phyloP scores from a whole-genome alignment of 352 stramenopile species.

The Phytophthora litchii region DNA sequence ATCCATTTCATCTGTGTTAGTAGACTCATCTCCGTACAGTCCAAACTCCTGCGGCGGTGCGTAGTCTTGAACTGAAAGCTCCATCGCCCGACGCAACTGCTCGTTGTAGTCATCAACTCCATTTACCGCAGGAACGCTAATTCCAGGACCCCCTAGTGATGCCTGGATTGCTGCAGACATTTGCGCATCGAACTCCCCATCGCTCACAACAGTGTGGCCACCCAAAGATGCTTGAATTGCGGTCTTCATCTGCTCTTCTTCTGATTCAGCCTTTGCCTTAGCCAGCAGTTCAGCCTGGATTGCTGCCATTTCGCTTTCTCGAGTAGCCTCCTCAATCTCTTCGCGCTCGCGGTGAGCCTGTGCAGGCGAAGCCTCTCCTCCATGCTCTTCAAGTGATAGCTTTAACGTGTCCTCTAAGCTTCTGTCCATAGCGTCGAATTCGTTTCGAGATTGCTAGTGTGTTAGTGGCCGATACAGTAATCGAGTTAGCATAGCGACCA shows the following conservation, averaged over 20 bases:
- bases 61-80: constrained; percentile 71
- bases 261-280: constrained; percentile 69
- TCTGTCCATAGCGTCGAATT: constrained; percentile 79
- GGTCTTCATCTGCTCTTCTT: constrained; percentile 76
- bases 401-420: constrained; percentile 83
- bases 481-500: constrained; percentile 6
- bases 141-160: constrained; percentile 43
- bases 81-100: constrained; percentile 60
- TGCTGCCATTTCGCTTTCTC: constrained; percentile 74
- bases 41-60: constrained; percentile 20
- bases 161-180: constrained; percentile 73
- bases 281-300: constrained; percentile 76
- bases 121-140: constrained; percentile 5
- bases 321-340: constrained; percentile 58
- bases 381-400: constrained; percentile 55
- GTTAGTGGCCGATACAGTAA: neutral
- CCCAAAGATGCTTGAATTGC: constrained; percentile 73
- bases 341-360: constrained; percentile 42
- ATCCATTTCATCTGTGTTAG: constrained; percentile 69
- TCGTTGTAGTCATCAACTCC: constrained; percentile 53
- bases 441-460: constrained; percentile 63
- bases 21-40: constrained; percentile 22
- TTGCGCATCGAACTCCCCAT: constrained; percentile 55
- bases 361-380: constrained; percentile 27
- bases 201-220: constrained; percentile 4